Evolutionary conservation across 441 rosid genomes (phyloP), one percentile per base, ranked within the genome.

Genomic region (Croton laevigatus): DNA sequence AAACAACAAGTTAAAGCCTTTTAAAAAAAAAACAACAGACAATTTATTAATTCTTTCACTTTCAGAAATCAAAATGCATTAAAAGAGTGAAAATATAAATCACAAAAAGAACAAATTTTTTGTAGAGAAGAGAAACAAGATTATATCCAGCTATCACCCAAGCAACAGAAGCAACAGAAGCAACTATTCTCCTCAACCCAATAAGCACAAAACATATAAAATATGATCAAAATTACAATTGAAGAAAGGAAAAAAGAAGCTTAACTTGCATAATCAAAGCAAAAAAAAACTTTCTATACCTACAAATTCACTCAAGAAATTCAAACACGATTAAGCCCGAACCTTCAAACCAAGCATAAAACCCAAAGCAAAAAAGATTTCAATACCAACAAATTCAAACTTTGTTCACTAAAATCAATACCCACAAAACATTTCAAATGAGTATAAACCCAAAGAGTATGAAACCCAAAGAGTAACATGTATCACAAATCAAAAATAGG

Each of bases 391-490:
- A n/a, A n/a, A n/a, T n/a, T n/a, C n/a, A n/a, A n/a, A n/a, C n/a
- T n/a, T n/a, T n/a, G n/a, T n/a, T n/a, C n/a, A n/a, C n/a, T n/a
- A 48, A 58, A 62, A 59, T 42, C 57, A 38, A 59, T 14, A 55
- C 49, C 78, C 70, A 68, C 66, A 69, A 53, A 70, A 53, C n/a
- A n/a, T n/a, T n/a, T n/a, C n/a, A n/a, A 38, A 38, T 17, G 51
- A 58, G 45, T 19, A 54, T n/a, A 61, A 59, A 74, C 40, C 54
- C 3, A n/a, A n/a, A n/a, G n/a, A n/a, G n/a, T n/a, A n/a, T n/a
- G n/a, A n/a, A n/a, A n/a, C n/a, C n/a, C n/a, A 17, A 8, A 14
- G n/a, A n/a, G 5, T 19, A 53, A 53, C 23, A 53, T n/a, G 23
- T 53, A n/a, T n/a, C n/a, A n/a, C 27, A 53, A 53, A 27, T 8